Base-by-base conservation (phyloP, 257 asterid species). In the Salvia rosmarinus region DNA sequence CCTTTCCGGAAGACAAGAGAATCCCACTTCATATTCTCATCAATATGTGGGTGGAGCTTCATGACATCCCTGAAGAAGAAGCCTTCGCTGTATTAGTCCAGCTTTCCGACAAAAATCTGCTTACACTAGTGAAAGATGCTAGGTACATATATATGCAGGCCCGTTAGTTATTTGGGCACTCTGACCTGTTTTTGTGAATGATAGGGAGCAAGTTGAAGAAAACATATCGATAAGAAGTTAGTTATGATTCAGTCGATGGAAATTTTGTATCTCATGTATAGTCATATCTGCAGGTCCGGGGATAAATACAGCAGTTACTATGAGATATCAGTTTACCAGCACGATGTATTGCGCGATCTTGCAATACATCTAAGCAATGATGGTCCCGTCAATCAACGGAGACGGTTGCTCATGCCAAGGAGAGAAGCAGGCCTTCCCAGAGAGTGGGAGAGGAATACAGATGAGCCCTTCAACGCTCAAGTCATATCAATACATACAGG, bases 11-110 rank as follows among this genome's bases (percentile, higher is more conserved):
- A 76, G 97, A 90, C 82, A 90, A 87, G 81, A 87, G 79, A 71
- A 93, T 93, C 42, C 97, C 98, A 40, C 82, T 93, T 28, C 94
- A 90, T 20, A 88, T 93, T 68, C 94, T 93, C 56, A 86, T 93
- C 80, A 90, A 90, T 79, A 88, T 90, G 90, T 93, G 98, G 98
- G 90, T 88, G 23, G 98, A 90, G 76, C 82, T 90, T 11, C 98
- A 93, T 42, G 96, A 90, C 68, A 87, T 93, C 25, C 87, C 89
- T 1, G 98, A 86, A 71, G 68, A 85, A 72, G 98, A 92, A 67
- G 98, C 96, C 47, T 93, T 90, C 54, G 93, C 92, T 9, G 81
- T 88, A 69, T 79, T 93, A 42, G 95, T 88, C 14, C 85, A 89
- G 85, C 98, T 93, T 78, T 88, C 98, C 2, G 76, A 89, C 85